These are phyloP conservation scores for Larix kaempferi DNA, from an alignment of 75 land plant genomes.

Conservation along the genomic window DNA sequence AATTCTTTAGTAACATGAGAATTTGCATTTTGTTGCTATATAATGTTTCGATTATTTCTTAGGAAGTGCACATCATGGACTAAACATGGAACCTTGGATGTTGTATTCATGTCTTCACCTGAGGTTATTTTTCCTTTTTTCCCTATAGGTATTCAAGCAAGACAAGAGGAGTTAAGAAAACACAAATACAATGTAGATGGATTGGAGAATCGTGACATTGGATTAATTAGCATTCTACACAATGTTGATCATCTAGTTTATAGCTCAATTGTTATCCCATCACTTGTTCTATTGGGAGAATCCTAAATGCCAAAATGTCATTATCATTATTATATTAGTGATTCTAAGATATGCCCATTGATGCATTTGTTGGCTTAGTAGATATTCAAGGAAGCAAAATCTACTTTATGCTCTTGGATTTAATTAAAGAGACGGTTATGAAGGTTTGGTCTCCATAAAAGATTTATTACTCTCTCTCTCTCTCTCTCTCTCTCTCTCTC, in stretches of 20 bases:
- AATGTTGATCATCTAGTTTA: conserved; percentile 70
- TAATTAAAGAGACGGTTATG: conserved; percentile 93
- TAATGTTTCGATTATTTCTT: too few species aligned
- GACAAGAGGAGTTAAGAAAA: background rate
- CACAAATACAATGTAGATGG: conserved; percentile 5
- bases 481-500: too few species aligned
- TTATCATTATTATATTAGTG: conserved; percentile 86
- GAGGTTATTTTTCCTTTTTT: too few species aligned
- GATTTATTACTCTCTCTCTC: too few species aligned
- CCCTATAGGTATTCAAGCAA: too few species aligned
- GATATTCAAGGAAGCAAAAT: conserved; percentile 71
- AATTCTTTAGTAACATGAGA: too few species aligned
- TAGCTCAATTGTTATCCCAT: conserved; percentile 67
- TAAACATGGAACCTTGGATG: too few species aligned
- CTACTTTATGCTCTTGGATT: conserved; percentile 79
- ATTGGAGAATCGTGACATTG: conserved; percentile 37
- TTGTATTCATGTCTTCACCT: too few species aligned
- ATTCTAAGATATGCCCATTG: conserved; percentile 85
- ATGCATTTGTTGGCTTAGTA: conserved; percentile 79
- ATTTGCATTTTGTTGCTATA: too few species aligned
- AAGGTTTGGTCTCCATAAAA: conserved; percentile 95
- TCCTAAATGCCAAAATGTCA: too few species aligned
- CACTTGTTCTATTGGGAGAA: conserved; percentile 97
- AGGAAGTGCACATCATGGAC: too few species aligned
- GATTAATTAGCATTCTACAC: conserved; percentile 53